phyloP scores from a whole-genome alignment of 306 rosid species.

The Castanea sativa region DNA sequence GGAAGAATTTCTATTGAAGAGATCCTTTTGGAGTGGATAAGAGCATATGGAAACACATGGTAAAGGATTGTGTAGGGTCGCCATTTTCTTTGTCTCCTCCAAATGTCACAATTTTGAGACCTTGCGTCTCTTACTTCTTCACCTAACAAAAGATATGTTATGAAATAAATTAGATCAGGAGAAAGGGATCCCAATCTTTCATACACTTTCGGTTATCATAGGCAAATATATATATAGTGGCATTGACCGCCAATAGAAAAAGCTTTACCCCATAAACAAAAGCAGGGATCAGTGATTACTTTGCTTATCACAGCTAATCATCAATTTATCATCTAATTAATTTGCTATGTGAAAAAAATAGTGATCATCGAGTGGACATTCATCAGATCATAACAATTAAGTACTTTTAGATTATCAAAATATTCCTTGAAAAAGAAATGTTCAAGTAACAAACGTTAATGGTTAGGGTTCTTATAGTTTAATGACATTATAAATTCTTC shows the following conservation, averaged over 20 bases:
- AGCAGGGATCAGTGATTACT: background rate
- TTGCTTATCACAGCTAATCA: too few species aligned
- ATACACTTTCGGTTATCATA: too few species aligned
- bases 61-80: slow-evolving; percentile 25
- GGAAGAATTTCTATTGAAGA: background rate
- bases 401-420: too few species aligned
- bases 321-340: too few species aligned
- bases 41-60: slow-evolving; percentile 3
- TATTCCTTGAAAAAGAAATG: too few species aligned
- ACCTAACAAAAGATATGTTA: slow-evolving; percentile 11
- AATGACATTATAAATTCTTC: too few species aligned
- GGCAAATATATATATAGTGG: too few species aligned
- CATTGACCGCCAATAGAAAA: background rate
- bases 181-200: background rate
- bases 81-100: background rate
- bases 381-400: too few species aligned
- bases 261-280: background rate
- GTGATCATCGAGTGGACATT: too few species aligned
- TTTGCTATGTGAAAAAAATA: too few species aligned
- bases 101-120: background rate
- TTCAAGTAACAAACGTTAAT: too few species aligned
- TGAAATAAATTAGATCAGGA: background rate
- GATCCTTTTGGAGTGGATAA: slow-evolving; percentile 6
- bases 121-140: background rate
- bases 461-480: too few species aligned